Evolutionary conservation across 345 rosid genomes (phyloP).

Genomic region (Anacardium occidentale): DNA sequence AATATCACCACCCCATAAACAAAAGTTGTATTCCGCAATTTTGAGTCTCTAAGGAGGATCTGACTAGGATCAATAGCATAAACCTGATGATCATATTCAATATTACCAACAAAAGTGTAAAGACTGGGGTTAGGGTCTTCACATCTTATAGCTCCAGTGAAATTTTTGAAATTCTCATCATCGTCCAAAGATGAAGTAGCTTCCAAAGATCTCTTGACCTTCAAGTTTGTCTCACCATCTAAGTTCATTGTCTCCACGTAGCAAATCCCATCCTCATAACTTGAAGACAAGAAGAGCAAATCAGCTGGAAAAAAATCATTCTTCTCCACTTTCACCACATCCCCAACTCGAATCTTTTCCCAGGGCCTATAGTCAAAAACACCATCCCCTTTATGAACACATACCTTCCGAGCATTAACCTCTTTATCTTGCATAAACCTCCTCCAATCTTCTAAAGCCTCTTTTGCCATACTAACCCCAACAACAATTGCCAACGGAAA

Average conservation of each 20-base stretch:
- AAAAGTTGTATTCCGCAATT: slow-evolving; percentile 82
- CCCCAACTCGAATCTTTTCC: slow-evolving; percentile 80
- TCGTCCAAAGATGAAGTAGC: slow-evolving; percentile 61
- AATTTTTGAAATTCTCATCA: slow-evolving; percentile 60
- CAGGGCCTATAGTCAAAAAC: slow-evolving; percentile 56
- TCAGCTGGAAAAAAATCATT: slow-evolving; percentile 96
- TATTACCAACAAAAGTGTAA: slow-evolving; percentile 81
- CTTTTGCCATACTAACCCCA: slow-evolving; percentile 93
- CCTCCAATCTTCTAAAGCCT: slow-evolving; percentile 93
- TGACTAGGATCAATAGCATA: slow-evolving; percentile 81
- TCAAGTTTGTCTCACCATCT: slow-evolving; percentile 96
- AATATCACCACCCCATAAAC: slow-evolving; percentile 80
- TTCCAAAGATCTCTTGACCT: slow-evolving; percentile 81
- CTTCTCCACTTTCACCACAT: slow-evolving; percentile 80
- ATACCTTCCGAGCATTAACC: slow-evolving; percentile 68
- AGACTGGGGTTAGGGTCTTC: slow-evolving; percentile 96
- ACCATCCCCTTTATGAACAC: slow-evolving; percentile 58
- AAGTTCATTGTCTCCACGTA: slow-evolving; percentile 99
- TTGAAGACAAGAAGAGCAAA: slow-evolving; percentile 77
- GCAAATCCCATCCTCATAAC: slow-evolving; percentile 94
- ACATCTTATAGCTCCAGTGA: slow-evolving; percentile 61
- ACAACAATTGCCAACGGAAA: slow-evolving; percentile 86
- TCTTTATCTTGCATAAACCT: slow-evolving; percentile 90
- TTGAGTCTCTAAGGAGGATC: slow-evolving; percentile 94
- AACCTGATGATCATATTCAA: slow-evolving; percentile 59